Base-by-base conservation (phyloP, 768 basidiomycete species). In the Daedaleopsis sinensis region DNA sequence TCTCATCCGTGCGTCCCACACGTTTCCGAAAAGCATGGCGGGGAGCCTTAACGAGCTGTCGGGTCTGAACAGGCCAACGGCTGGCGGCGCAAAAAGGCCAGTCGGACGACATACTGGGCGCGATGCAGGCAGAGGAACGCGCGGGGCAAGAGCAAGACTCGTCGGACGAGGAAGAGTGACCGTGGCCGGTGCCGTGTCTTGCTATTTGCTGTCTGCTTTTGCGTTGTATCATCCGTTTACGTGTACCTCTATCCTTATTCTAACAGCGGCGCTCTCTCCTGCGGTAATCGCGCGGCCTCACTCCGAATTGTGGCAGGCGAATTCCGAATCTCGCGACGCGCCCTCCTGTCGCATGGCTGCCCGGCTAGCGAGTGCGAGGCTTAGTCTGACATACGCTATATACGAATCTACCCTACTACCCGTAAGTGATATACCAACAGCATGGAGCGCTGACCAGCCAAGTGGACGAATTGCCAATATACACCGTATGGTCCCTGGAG, bases 81-180 rank as follows among this genome's bases (percentile, higher is more conserved):
- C 81, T 94, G 50, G 86, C 90, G 27, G 82, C 87, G 42, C 90
- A 93, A 70, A 91, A 91, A 65, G 90, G 91, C 3, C 80, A 89
- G 49, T 84, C 88, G 3, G 89, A 91, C 65, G 93, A 94, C 70
- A 72, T 94, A 49, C 77, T 93, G 21, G 92, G 90, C 36, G 91
- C 91, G 36, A 92, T 94, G 88, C 88, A 84, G 42, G 92, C 91
- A 1, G 84, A 91, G 69, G 86, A 88, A 69, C 77, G 78, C 59
- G 79, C 79, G 42, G 82, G 82, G 59, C 81, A 83, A 56, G 77
- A 73, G 5, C 80, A 83, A 32, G 86, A 84, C 53, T 71, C 78
- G 46, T 86, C 82, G 57, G 87, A 88, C 70, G 88, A 90, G 55
- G 87, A 89, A 59, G 85, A 87, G 62, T 83, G 73, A 77, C 47